Base-by-base conservation (phyloP, 225 moss, liverwort and hornwort genomes). In the Pseudisothecium myosuroides region DNA sequence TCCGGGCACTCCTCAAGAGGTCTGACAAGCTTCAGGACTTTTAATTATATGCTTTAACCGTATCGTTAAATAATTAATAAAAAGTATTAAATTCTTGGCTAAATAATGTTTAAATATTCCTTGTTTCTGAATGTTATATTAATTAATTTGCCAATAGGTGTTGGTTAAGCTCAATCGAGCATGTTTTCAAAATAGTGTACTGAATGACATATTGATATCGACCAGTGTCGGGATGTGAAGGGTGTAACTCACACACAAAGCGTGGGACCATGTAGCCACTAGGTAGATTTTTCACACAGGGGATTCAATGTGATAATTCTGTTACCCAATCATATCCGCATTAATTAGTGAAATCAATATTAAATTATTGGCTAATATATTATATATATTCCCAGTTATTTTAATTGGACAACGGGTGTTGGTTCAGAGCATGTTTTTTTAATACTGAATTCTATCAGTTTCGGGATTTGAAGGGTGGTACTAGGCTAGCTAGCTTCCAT, bases 1-100 rank as follows among this genome's bases (percentile, higher is more conserved):
- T 97, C 72, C 95, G 92, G 34, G 95, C 97, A 13, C 95, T 97
- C 47, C 95, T 97, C 76, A 96, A 95, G 90, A 94, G 96, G 94
- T 94, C 28, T 21, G 43, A 68, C 36, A 29, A n/a, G n/a, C 54
- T 31, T 50, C 39, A 28, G 41, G 26, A 78, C 26, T 56, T 21
- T 56, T n/a, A n/a, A n/a, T n/a, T 3, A 0, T 76, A 9, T 19
- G 26, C 7, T 39, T 5, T 17, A 39, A 80, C 26, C 4, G 17
- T 59, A 3, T 4, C 39, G 28, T 28, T 59, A 12, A 28, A 17
- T 17, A 29, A 4, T 28, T 17, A 14, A 54, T 54, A 54, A 54
- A 2, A 18, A n/a, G 12, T 60, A 43, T 20, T 43, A 29, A 19
- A 60, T 9, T 31, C 43, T 31, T 60, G 13, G 41, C 29, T 8